Percentiles rank a stretch among this genome's conserved stretches.
Evolutionary conservation across 2,329 filamentous ascomycete species (phyloP).

Genomic region (Moelleriella libera): DNA sequence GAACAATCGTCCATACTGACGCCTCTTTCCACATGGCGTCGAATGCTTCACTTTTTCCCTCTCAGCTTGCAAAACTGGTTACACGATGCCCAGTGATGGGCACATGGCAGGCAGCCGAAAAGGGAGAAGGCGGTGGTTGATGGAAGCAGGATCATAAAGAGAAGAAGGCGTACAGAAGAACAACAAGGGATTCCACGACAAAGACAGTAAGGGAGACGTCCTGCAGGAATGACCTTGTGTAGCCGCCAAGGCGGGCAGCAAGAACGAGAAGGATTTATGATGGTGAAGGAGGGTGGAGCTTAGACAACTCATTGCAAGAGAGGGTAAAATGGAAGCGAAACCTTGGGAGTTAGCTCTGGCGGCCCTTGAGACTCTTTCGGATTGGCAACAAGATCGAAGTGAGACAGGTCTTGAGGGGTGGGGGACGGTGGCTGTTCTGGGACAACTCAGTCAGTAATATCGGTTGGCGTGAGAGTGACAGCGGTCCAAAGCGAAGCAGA

Average conservation of each 20-base stretch:
- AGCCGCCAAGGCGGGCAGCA: not conserved
- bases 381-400: not conserved
- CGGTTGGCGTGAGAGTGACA: not conserved
- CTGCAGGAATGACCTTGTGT: not conserved
- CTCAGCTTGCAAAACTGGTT: not conserved
- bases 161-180: not conserved
- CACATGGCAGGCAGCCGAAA: not conserved
- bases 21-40: constrained; percentile 1
- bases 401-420: not conserved
- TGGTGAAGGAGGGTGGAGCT: not conserved
- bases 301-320: constrained; percentile 2
- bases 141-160: not conserved
- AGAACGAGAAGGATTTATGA: not conserved
- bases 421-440: not conserved
- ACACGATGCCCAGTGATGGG: not conserved
- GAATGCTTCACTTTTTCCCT: no score
- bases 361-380: not conserved
- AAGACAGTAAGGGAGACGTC: not conserved
- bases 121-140: not conserved
- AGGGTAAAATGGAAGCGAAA: not conserved
- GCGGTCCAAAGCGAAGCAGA: not conserved
- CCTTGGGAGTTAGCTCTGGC: not conserved
- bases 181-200: not conserved
- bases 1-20: constrained; percentile 5
- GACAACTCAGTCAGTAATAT: not conserved